phyloP scores from a whole-genome alignment of 257 asterid genomes.

The Solanum acaule region DNA sequence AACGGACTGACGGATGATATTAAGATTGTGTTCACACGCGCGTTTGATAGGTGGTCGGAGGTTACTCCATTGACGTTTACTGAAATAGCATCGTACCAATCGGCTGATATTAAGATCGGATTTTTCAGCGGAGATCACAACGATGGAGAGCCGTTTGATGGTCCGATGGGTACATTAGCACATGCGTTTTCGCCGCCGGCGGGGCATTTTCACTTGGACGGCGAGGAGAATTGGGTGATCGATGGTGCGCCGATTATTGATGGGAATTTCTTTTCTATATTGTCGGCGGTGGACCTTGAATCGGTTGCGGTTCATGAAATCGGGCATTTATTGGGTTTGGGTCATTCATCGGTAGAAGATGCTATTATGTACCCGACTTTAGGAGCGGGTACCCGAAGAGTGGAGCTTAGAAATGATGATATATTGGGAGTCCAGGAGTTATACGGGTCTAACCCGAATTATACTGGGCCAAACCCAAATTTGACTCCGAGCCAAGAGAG shows the following conservation, averaged over 20 bases:
- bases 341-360: constrained; percentile 70
- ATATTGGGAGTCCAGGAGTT: constrained; percentile 52
- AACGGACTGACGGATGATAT: constrained; percentile 28
- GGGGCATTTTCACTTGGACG: constrained; percentile 66
- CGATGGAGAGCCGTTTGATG: constrained; percentile 91
- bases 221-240: constrained; percentile 74
- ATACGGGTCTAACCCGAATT: constrained; percentile 80
- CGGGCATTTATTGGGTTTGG: constrained; percentile 88
- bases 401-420: constrained; percentile 58
- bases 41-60: constrained; percentile 86
- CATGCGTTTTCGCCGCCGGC: constrained; percentile 87
- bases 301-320: constrained; percentile 91
- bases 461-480: constrained; percentile 26
- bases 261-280: constrained; percentile 9
- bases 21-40: constrained; percentile 35
- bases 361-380: constrained; percentile 81
- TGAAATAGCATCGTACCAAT: constrained; percentile 25
- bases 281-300: constrained; percentile 69
- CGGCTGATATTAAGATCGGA: constrained; percentile 57
- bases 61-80: constrained; percentile 54
- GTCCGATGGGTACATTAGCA: constrained; percentile 70
- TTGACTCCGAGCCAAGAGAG: constrained; percentile 27
- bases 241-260: constrained; percentile 38
- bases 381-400: constrained; percentile 49
- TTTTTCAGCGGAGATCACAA: constrained; percentile 69